Evolutionary conservation across 2,329 filamentous ascomycete species (phyloP), one percentile per base, ranked within the genome.

Genomic region (Fusarium penzigii): DNA sequence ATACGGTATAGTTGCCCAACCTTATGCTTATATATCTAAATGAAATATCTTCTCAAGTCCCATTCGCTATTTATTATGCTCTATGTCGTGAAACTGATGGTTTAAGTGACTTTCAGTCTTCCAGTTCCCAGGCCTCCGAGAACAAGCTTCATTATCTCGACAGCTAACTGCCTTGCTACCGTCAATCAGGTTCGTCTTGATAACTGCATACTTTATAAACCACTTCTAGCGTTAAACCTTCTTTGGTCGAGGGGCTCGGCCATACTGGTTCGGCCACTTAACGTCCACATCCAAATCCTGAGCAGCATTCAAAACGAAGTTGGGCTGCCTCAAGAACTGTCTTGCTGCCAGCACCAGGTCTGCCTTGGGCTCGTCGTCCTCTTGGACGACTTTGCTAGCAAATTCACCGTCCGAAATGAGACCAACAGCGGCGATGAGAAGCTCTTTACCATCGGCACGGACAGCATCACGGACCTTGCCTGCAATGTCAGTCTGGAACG

Each of bases 281-380:
- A 92, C 83, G 52, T 84, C 75, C 4, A 92, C 84, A 10, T 83
- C 85, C 32, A 96, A 75, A 58, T 91, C 82, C 55, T 89, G 81
- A 0, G 90, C 92, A 56, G 83, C 86, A 34, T 82, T 79, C 72
- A 90, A 84, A 9, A 91, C 87, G 67, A 92, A 85, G 52, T 89
- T 86, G 0, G 92, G 89, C 66, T 96, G 90, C 68, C 90, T 84
- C 73, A 95, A 78, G 71, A 94, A 94, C 65, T 88, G 87, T 50
- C 90, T 79, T 0, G 83, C 92, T 2, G 88, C 78, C 16, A 93
- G 78, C 1, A 87, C 84, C n/a, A 92, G 70, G 66, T 97, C 92
- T 1, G 81, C 83, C 66, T 76, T 73, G 14, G 78, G 65, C 6
- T 75, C 52, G 20, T 55, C 51, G 14, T 68, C 72, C 49, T 76